Conservation (phyloP, 1,284 basidiomycete genomes). For the Sporisorium sorghi region DNA sequence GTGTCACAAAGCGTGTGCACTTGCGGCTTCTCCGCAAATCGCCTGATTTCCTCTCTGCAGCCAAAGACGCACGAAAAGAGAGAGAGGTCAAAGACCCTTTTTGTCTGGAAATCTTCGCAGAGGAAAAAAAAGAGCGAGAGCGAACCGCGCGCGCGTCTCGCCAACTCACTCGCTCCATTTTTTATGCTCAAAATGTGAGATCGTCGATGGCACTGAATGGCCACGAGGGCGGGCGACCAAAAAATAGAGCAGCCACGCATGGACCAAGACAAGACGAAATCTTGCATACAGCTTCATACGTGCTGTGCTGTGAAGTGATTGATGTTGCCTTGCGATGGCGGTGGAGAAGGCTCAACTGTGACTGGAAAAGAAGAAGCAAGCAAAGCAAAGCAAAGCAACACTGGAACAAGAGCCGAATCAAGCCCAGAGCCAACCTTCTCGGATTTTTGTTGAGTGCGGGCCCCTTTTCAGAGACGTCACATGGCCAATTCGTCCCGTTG, state of each 20-base stretch:
- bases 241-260: conserved; percentile 17
- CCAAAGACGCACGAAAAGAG: not conserved
- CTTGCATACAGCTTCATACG: conserved; percentile 8
- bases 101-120: not conserved
- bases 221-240: conserved; percentile 11
- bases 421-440: not conserved
- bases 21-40: conserved; percentile 32
- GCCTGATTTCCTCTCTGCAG: conserved; percentile 8
- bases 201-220: not conserved
- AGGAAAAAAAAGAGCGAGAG: not conserved
- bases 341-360: not conserved
- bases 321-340: conserved; percentile 9
- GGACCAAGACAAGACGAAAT: conserved; percentile 41
- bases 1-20: conserved; percentile 1
- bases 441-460: not conserved
- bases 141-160: conserved; percentile 10
- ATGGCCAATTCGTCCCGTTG: conserved; percentile 10
- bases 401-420: not conserved
- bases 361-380: too few species aligned
- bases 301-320: conserved; percentile 7
- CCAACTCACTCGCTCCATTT: not conserved
- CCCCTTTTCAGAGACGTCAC: conserved; percentile 14
- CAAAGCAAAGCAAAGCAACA: conserved; percentile 3
- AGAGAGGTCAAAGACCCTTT: not conserved
- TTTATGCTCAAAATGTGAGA: conserved; percentile 5